Percentiles rank a stretch among this genome's conserved stretches.
These are phyloP conservation scores for Digitaria exilis DNA, from an alignment of 202 grass and related monocot genomes.

Conservation along the genomic window DNA sequence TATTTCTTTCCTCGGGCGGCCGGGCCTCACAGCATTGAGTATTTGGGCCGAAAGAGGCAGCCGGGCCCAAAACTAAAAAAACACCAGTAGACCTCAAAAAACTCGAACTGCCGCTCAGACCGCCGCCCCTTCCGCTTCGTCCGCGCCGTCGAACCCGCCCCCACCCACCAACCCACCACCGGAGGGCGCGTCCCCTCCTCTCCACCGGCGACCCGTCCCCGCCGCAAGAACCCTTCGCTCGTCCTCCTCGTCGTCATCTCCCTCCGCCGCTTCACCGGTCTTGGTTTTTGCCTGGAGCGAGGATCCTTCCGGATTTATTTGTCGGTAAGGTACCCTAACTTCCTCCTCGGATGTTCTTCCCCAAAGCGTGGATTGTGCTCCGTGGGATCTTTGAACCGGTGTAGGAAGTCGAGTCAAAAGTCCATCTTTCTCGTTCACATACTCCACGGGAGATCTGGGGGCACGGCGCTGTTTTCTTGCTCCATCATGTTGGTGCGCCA, in stretches of 20 bases:
- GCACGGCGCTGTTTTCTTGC: background rate
- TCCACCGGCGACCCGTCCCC: background rate
- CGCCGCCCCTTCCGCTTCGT: background rate
- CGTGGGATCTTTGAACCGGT: background rate
- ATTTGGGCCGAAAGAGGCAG: background rate
- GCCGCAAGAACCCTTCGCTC: background rate
- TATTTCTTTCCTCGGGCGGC: too few species aligned
- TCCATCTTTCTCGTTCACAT: background rate
- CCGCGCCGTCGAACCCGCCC: background rate
- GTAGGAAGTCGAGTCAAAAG: background rate
- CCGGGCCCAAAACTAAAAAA: background rate
- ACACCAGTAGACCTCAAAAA: background rate
- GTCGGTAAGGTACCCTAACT: background rate
- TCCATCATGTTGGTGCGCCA: background rate
- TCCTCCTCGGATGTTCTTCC: background rate
- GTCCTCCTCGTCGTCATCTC: background rate
- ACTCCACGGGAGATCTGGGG: background rate
- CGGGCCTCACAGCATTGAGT: too few species aligned
- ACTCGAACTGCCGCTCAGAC: slow-evolving; percentile 22
- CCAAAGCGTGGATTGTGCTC: too few species aligned
- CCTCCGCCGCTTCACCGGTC: background rate
- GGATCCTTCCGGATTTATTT: background rate
- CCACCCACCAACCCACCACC: background rate
- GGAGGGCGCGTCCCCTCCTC: background rate
- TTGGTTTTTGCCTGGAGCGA: background rate